Evolutionary conservation across 176 grass and related monocot species (phyloP).

Genomic region (Poa annua): DNA sequence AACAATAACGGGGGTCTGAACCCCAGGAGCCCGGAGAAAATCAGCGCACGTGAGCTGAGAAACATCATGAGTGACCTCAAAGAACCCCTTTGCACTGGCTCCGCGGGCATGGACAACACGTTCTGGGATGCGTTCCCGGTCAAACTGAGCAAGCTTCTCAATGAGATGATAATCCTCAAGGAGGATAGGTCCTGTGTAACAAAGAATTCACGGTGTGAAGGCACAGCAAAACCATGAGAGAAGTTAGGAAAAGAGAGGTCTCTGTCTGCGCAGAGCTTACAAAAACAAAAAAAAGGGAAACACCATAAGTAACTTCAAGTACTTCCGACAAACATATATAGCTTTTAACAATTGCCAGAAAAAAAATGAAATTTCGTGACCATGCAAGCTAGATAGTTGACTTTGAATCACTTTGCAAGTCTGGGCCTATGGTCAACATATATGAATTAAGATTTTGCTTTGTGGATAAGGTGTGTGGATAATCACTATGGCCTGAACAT

Average conservation of each 20-base stretch:
- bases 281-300: not conserved
- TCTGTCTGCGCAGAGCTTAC: not conserved
- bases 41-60: conserved; percentile 85
- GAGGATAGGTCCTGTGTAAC: conserved; percentile 67
- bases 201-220: not conserved
- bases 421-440: not conserved
- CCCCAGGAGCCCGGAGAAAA: conserved; percentile 80
- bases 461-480: not conserved
- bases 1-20: conserved; percentile 74
- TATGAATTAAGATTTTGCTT: too few relatives aligned
- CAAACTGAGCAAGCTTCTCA: conserved; percentile 91
- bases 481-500: not conserved
- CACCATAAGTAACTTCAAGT: not conserved
- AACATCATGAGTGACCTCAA: conserved; percentile 86
- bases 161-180: conserved; percentile 90
- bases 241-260: not conserved
- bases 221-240: not conserved
- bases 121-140: conserved; percentile 85
- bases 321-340: not conserved
- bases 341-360: not conserved
- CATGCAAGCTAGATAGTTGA: not conserved
- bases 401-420: not conserved
- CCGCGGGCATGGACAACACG: conserved; percentile 85
- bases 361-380: not conserved
- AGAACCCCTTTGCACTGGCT: conserved; percentile 87